Evolutionary conservation across 148 eudicot species (phyloP), one percentile per base, ranked within the genome.

Genomic region (Gaultheria prostrata): DNA sequence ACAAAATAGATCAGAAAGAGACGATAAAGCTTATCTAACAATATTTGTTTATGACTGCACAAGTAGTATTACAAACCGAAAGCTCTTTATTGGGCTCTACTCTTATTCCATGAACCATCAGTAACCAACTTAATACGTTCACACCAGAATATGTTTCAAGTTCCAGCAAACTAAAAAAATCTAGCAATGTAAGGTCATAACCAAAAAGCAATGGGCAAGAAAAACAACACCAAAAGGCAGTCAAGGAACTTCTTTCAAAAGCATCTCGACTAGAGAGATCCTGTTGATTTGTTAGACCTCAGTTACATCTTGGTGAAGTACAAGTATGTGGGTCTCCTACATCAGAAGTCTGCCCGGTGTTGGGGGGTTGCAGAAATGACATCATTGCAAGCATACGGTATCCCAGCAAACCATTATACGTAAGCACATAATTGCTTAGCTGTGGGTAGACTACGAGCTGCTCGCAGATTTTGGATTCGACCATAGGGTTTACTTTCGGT

Each of bases 221-320:
- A 74, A 74, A 76, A 48, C 43, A 28, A 76, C 4, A 0, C 39
- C 79, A n/a, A 2, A 76, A 51, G 17, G 61, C 80, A 49, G 53
- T 49, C n/a, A 30, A 15, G 32, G 11, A 50, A 77, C 53, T 77
- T 77, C 20, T 77, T 77, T 54, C 39, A 77, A 77, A 14, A 76
- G 57, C 33, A 76, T 13, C 57, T 48, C 54, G 13, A 24, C 18
- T n/a, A 3, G 6, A n/a, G 1, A 20, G 26, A 49, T 21, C 79
- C 56, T 12, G 20, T 26, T 51, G 3, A 48, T 26, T 20, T 20
- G 26, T 46, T 76, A 21, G 50, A 8, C 15, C 6, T 39, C 43
- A 39, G 5, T 39, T 0, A 12, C n/a, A 15, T 35, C 39, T 43
- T 33, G 9, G 48, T 35, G 17, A 15, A 24, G 32, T 50, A 39